phyloP scores from a whole-genome alignment of 1,139 yeast species.

The Lodderomyces jiufengensis region DNA sequence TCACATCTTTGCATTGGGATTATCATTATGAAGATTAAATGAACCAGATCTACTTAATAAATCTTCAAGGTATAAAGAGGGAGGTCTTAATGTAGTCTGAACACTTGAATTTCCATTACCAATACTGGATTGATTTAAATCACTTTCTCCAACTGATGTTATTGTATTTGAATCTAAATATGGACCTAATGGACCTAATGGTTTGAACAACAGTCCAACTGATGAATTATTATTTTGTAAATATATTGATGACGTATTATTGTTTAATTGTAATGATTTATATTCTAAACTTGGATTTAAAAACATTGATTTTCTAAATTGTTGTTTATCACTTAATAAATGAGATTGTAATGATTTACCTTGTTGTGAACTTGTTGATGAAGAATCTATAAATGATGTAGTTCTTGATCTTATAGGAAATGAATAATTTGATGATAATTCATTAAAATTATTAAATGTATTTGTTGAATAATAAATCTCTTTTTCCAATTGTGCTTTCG shows the following conservation, averaged over 20 bases:
- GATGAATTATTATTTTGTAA: constrained; percentile 6
- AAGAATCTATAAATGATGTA: constrained; percentile 1
- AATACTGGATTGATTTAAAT: background rate
- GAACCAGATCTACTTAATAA: constrained; percentile 13
- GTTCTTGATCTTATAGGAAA: constrained; percentile 2
- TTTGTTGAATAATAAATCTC: constrained; percentile 29
- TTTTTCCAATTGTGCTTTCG: constrained; percentile 36
- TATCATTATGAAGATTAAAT: background rate
- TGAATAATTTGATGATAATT: constrained; percentile 3
- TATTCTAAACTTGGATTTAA: constrained; percentile 31
- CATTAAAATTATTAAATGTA: constrained; percentile 12
- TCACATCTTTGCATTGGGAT: too few relatives aligned
- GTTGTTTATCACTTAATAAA: constrained; percentile 19
- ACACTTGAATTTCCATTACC: constrained; percentile 1
- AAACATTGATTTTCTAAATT: constrained; percentile 31
- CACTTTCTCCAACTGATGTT: constrained; percentile 1
- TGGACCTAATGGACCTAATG: background rate
- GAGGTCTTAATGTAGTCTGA: constrained; percentile 20
- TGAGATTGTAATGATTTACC: constrained; percentile 10
- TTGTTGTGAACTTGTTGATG: constrained; percentile 7
- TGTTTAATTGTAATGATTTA: constrained; percentile 15
- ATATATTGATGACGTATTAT: constrained; percentile 1
- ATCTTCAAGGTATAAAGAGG: constrained; percentile 32
- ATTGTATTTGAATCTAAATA: constrained; percentile 1
- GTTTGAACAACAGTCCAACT: constrained; percentile 6